A percentile compares a stretch with the other conserved stretches of the same genome.
Evolutionary conservation across 768 basidiomycete genomes (phyloP).

Genomic region (Boletellus emodensis): DNA sequence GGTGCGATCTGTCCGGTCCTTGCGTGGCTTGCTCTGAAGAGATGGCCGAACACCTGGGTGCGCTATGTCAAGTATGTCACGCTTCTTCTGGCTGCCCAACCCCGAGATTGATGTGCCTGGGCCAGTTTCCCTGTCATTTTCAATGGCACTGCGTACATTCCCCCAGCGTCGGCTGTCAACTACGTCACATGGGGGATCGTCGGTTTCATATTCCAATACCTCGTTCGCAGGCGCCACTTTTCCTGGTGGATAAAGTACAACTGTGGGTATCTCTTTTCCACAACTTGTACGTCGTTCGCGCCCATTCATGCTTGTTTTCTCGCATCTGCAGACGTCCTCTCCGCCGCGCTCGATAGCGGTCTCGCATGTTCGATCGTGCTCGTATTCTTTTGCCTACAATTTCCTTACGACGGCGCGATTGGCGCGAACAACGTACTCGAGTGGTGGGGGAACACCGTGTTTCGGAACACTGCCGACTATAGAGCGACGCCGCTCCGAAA

Average conservation of each 20-base stretch:
- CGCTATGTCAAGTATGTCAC: constrained; percentile 59
- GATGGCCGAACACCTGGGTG: constrained; percentile 61
- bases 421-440: constrained; percentile 46
- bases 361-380: constrained; percentile 55
- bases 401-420: constrained; percentile 57
- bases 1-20: constrained; percentile 61
- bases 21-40: constrained; percentile 49
- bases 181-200: constrained; percentile 67
- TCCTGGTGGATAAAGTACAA: constrained; percentile 65
- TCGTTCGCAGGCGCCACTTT: constrained; percentile 58
- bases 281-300: constrained; percentile 7
- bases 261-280: constrained; percentile 19
- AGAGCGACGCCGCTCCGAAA: constrained; percentile 7
- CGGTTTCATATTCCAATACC: constrained; percentile 63
- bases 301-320: not conserved
- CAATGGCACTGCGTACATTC: constrained; percentile 56
- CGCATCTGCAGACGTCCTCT: constrained; percentile 49
- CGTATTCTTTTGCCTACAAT: constrained; percentile 63
- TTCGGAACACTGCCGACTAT: constrained; percentile 22
- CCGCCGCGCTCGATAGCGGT: constrained; percentile 69
- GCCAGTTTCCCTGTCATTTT: constrained; percentile 49
- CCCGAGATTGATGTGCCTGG: not conserved
- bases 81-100: not conserved
- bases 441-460: constrained; percentile 59
- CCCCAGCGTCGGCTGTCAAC: constrained; percentile 62